Evolutionary conservation across 148 eudicot genomes (phyloP), one percentile per base, ranked within the genome.

Genomic region (Talinum fruticosum): DNA sequence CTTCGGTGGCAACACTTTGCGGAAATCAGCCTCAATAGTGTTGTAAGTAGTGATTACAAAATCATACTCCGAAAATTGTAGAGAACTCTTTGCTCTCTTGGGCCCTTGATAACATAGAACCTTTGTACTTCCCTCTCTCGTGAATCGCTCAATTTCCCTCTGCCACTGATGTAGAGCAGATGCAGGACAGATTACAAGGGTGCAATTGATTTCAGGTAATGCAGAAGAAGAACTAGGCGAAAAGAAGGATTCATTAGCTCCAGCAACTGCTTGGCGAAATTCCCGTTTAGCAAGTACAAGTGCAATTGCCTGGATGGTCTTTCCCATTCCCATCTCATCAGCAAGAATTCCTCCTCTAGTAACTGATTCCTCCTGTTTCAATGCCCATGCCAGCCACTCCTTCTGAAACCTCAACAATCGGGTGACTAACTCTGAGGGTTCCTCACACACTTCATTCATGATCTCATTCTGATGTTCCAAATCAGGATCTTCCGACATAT

Each of bases 271-370:
- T 72, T 67, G 83, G 5, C 67, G 73, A 68, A 91, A 70, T 69
- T 87, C 90, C 35, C 95, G 79, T 86, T 93, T 96, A 79, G 94
- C 88, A 79, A 91, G 97, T 76, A 96, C 99, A 64, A 96, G 97
- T 6, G 99, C 89, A 76, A 96, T 96, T 29, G 98, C 97, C 85
- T 96, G 95, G 61, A 91, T 81, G 53, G 98, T 96, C 86, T 91
- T 93, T 67, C 98, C 97, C 98, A 93, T 93, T 53, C 98, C 98
- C 97, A 91, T 91, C 87, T 93, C 98, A 86, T 96, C 98, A 29
- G 99, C 99, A 80, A 96, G 98, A 77, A 96, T 96, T 38, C 99
- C 98, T 26, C 99, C 99, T 85, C 83, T 84, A 47, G 83, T 82
- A 33, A 51, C 71, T 65, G 96, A 91, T 77, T 89, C 89, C 84